phyloP scores from a whole-genome alignment of 805 yeast species.

The Wickerhamiella australiensis region DNA sequence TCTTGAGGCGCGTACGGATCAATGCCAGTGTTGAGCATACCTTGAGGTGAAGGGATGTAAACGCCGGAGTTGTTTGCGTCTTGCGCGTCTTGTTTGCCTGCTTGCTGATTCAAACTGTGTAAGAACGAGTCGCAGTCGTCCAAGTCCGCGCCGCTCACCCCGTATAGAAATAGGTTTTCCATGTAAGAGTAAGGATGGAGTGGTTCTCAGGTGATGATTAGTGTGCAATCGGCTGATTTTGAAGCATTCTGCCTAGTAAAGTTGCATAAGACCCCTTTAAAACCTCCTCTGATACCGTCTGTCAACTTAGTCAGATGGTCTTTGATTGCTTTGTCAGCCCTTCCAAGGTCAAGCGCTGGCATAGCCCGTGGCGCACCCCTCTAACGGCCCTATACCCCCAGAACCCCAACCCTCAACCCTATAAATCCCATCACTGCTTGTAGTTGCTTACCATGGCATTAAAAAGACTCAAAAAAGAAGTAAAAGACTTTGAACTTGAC shows the following conservation, averaged over 20 bases:
- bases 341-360: too few relatives aligned
- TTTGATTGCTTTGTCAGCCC: too few relatives aligned
- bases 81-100: slow-evolving; percentile 3
- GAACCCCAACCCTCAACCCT: slow-evolving; percentile 6
- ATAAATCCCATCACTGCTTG: neutral
- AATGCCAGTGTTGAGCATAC: slow-evolving; percentile 12
- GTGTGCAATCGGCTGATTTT: neutral
- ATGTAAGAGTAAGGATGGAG: slow-evolving; percentile 4
- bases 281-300: too few relatives aligned
- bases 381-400: neutral
- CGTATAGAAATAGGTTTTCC: slow-evolving; percentile 14
- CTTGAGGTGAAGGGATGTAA: slow-evolving; percentile 13
- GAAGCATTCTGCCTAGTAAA: too few relatives aligned
- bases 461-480: slow-evolving; percentile 92
- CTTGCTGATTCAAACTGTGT: slow-evolving; percentile 6
- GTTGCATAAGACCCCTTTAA: neutral
- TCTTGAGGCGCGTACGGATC: slow-evolving; percentile 11
- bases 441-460: slow-evolving; percentile 48
- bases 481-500: slow-evolving; percentile 90
- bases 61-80: slow-evolving; percentile 1
- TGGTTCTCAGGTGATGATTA: slow-evolving; percentile 8
- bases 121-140: slow-evolving; percentile 13
- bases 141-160: slow-evolving; percentile 11
- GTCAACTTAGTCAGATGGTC: neutral
- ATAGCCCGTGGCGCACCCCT: neutral